Conservation (phyloP, 2,329 filamentous ascomycete species). For the Pestalotiopsis sp. region DNA sequence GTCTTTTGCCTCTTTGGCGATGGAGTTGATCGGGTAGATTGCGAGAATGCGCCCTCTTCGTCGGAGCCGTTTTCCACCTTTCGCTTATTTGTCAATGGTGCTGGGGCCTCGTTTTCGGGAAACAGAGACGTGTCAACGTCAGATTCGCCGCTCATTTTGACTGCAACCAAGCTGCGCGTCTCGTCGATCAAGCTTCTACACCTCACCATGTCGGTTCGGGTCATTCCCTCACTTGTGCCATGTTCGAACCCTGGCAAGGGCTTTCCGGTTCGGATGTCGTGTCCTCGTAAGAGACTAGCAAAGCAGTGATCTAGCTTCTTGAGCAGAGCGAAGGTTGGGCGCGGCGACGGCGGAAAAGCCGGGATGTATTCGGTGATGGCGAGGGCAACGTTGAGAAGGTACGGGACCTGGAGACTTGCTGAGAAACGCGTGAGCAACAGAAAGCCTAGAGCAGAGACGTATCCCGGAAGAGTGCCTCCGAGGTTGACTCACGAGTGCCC, state of each 20-base stretch:
- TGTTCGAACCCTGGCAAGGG: constrained; percentile 70
- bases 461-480: neutral
- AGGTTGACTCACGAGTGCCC: constrained; percentile 72
- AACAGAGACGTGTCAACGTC: constrained; percentile 40
- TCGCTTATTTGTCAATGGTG: neutral
- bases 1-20: constrained; percentile 8
- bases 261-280: constrained; percentile 66
- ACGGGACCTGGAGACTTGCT: constrained; percentile 82
- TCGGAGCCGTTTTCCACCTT: constrained; percentile 22
- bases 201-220: constrained; percentile 81
- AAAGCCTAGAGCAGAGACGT: neutral
- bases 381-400: constrained; percentile 76
- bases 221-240: constrained; percentile 66
- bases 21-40: neutral
- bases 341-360: constrained; percentile 69
- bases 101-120: constrained; percentile 12
- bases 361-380: constrained; percentile 72
- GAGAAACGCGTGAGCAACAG: constrained; percentile 8
- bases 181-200: constrained; percentile 80
- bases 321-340: constrained; percentile 70
- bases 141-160: constrained; percentile 61
- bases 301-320: constrained; percentile 85
- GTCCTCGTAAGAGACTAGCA: constrained; percentile 69
- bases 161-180: constrained; percentile 70
- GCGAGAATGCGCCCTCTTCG: constrained; percentile 16